phyloP scores from a whole-genome alignment of 1,284 basidiomycete species.

The Leccinum brunneo-olivaceum region DNA sequence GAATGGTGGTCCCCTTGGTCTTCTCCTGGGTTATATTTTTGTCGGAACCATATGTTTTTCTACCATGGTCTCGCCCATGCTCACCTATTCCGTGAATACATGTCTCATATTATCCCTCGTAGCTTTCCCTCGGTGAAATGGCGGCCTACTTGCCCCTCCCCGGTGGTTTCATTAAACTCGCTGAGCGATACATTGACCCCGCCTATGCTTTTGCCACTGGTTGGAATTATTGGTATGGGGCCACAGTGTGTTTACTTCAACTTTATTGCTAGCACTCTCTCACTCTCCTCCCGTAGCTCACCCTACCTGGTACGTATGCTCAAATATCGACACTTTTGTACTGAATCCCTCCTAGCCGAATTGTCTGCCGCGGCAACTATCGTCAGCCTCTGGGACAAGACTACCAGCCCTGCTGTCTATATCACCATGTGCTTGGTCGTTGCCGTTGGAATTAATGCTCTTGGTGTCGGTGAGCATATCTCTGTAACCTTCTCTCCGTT shows the following conservation, averaged over 20 bases:
- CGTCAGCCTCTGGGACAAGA: conserved; percentile 53
- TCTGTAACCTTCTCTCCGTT: no score
- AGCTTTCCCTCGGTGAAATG: conserved; percentile 33
- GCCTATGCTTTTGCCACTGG: conserved; percentile 63
- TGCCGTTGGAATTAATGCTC: conserved; percentile 55
- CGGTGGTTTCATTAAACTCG: conserved; percentile 64
- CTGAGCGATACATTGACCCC: conserved; percentile 64
- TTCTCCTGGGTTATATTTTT: conserved; percentile 29
- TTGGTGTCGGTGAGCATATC: conserved; percentile 39
- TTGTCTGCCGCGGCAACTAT: conserved; percentile 58
- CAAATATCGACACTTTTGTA: background rate
- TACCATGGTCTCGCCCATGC: conserved; percentile 20
- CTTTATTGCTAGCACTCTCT: background rate
- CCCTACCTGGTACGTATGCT: conserved; percentile 20
- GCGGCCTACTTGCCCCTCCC: conserved; percentile 34
- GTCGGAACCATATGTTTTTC: conserved; percentile 30
- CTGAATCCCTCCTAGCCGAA: conserved; percentile 37
- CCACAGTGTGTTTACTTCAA: conserved; percentile 37
- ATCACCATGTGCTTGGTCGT: conserved; percentile 58
- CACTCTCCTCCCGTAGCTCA: conserved; percentile 14
- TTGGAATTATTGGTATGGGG: conserved; percentile 66
- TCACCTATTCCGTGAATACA: no score
- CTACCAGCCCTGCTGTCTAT: conserved; percentile 54
- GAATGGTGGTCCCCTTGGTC: conserved; percentile 28
- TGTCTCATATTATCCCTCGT: background rate